Conservation (phyloP, 805 yeast species). For the Lachancea meyersii region DNA sequence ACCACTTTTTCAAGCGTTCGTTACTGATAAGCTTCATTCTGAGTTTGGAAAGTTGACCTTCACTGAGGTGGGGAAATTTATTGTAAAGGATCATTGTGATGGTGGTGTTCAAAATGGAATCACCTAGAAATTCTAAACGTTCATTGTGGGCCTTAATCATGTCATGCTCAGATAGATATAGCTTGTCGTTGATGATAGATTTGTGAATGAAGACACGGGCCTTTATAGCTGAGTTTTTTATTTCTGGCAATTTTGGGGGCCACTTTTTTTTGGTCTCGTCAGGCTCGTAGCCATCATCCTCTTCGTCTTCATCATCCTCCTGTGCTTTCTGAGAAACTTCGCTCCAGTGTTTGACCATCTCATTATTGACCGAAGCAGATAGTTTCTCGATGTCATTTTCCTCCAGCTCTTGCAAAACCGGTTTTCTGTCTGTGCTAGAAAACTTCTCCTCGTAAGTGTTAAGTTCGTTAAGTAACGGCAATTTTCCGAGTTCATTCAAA, state of each 20-base stretch:
- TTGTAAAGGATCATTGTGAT: slow-evolving; percentile 63
- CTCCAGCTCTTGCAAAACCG: slow-evolving; percentile 18
- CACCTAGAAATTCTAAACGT: slow-evolving; percentile 86
- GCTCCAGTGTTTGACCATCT: slow-evolving; percentile 4
- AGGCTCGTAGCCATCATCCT: slow-evolving; percentile 26
- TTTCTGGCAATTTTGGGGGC: slow-evolving; percentile 69
- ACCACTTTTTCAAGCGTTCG: slow-evolving; percentile 61
- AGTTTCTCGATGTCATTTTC: slow-evolving; percentile 16
- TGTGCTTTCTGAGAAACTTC: slow-evolving; percentile 10
- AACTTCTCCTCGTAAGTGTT: slow-evolving; percentile 34
- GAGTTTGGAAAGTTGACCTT: slow-evolving; percentile 71
- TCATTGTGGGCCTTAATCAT: slow-evolving; percentile 67
- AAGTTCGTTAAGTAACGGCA: slow-evolving; percentile 53
- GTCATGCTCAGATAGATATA: slow-evolving; percentile 51
- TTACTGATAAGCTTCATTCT: slow-evolving; percentile 71
- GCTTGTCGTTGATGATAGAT: slow-evolving; percentile 56
- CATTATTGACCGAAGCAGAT: slow-evolving; percentile 5
- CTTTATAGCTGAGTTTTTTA: slow-evolving; percentile 50
- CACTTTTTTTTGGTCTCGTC: slow-evolving; percentile 27
- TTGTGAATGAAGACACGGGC: slow-evolving; percentile 77
- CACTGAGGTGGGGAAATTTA: slow-evolving; percentile 62
- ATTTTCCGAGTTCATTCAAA: slow-evolving; percentile 41
- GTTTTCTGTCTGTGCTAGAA: slow-evolving; percentile 13
- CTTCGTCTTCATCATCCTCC: slow-evolving; percentile 16
- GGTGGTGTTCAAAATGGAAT: slow-evolving; percentile 69